Evolutionary conservation across 257 asterid species (phyloP), one percentile per base, ranked within the genome.

Genomic region (Nicotiana undulata): DNA sequence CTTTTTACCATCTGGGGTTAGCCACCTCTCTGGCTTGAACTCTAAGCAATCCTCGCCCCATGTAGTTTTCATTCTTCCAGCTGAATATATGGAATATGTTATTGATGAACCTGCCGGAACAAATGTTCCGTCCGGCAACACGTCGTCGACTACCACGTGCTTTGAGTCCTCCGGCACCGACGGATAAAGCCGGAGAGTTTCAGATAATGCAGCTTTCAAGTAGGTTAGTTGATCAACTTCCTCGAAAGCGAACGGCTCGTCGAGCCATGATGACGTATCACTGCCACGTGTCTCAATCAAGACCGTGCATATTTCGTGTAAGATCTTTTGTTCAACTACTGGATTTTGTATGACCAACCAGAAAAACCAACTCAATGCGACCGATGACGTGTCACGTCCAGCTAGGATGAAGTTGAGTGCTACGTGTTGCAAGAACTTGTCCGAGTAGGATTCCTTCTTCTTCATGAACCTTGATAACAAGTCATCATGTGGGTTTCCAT

Each of bases 381-480:
- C 98, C 0, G 98, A 93, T 31, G 98, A 94, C 52, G 98, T 94
- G 91, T 94, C 98, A 0, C 98, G 90, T 60, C 98, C 98, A 29
- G 98, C 98, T 84, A 94, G 91, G 90, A 94, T 92, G 91, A 94
- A 94, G 66, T 90, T 94, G 75, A 94, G 97, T 5, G 98, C 98
- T 89, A 94, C 97, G 77, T 92, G 91, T 66, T 91, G 95, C 81
- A 93, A 46, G 83, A 89, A 92, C 26, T 91, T 85, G 79, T 94
- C 96, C 0, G 96, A 80, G 83, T 93, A 90, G 7, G 96, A 86
- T 61, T 94, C 98, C 5, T 92, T 92, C 31, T 93, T 94, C 90
- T 90, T 94, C 97, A 94, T 93, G 87, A 94, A 94, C 22, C 98
- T 87, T 0, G 98, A 93, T 32, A 94, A 65, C 85, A 94, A 78